Conservation (phyloP, 1,284 basidiomycete species). For the Pterulicium gracile region DNA sequence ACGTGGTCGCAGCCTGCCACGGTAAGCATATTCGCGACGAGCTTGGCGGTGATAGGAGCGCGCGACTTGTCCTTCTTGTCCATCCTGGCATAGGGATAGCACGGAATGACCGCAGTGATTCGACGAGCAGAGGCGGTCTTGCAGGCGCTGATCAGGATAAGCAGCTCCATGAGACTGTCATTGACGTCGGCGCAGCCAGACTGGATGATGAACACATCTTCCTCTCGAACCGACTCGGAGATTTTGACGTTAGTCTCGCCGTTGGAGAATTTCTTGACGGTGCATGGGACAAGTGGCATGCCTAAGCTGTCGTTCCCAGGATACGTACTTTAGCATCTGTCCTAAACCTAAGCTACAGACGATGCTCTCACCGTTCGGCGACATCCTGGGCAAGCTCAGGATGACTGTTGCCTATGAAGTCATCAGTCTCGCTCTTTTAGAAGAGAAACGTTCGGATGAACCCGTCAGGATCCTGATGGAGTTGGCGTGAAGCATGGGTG, state of each 20-base stretch:
- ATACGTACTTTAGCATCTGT: slow-evolving; percentile 35
- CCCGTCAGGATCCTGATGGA: slow-evolving; percentile 90
- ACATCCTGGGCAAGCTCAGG: slow-evolving; percentile 93
- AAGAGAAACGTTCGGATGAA: slow-evolving; percentile 26
- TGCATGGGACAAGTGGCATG: slow-evolving; percentile 82
- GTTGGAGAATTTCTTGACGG: slow-evolving; percentile 93
- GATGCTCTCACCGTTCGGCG: slow-evolving; percentile 86
- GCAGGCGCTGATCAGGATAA: slow-evolving; percentile 88
- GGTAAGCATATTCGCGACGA: slow-evolving; percentile 95
- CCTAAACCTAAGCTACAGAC: slow-evolving; percentile 28
- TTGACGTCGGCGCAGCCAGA: slow-evolving; percentile 71
- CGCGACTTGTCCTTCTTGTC: slow-evolving; percentile 98
- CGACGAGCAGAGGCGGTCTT: slow-evolving; percentile 94
- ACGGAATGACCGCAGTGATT: slow-evolving; percentile 97
- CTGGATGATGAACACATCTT: slow-evolving; percentile 96
- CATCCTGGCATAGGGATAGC: slow-evolving; percentile 94
- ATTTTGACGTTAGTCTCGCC: slow-evolving; percentile 92
- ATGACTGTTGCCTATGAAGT: slow-evolving; percentile 83
- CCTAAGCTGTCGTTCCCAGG: slow-evolving; percentile 64
- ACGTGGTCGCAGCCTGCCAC: slow-evolving; percentile 98
- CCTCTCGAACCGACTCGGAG: slow-evolving; percentile 90
- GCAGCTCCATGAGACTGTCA: slow-evolving; percentile 85
- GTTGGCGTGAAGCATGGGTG: slow-evolving; percentile 78
- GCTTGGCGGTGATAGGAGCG: slow-evolving; percentile 96
- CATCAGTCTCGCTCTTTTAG: slow-evolving; percentile 11